Evolutionary conservation across 768 basidiomycete species (phyloP).

Genomic region (Pleurotus salmoneostramineus): DNA sequence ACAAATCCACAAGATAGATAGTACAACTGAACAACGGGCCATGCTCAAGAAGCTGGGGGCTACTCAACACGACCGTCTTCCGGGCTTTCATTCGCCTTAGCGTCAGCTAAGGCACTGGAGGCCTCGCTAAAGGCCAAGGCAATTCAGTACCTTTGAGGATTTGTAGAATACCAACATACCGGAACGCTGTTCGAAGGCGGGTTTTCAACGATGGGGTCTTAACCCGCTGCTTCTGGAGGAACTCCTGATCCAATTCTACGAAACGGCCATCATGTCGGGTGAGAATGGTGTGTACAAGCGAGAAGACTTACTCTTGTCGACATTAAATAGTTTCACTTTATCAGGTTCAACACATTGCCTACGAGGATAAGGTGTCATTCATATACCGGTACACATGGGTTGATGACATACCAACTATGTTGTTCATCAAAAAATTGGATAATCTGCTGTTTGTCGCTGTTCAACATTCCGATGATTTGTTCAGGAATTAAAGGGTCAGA

Average conservation of each 20-base stretch:
- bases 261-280: neutral
- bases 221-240: slow-evolving; percentile 62
- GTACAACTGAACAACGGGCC: too few species aligned
- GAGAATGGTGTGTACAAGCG: neutral
- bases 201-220: slow-evolving; percentile 45
- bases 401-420: slow-evolving; percentile 50
- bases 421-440: slow-evolving; percentile 74
- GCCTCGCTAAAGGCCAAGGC: neutral
- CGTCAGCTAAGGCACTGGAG: neutral
- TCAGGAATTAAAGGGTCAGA: slow-evolving; percentile 55
- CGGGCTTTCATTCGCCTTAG: too few species aligned
- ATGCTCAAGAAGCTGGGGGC: too few species aligned
- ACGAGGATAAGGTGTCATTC: slow-evolving; percentile 3
- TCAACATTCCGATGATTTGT: slow-evolving; percentile 25
- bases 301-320: slow-evolving; percentile 53
- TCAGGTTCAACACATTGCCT: slow-evolving; percentile 64
- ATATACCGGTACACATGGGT: neutral
- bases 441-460: slow-evolving; percentile 35
- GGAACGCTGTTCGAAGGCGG: slow-evolving; percentile 59
- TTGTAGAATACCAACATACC: slow-evolving; percentile 35
- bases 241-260: slow-evolving; percentile 62
- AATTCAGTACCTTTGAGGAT: neutral
- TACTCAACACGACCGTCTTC: too few species aligned
- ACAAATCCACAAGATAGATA: too few species aligned
- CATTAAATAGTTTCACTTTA: slow-evolving; percentile 63